These are phyloP conservation scores for Chaetomium tenue DNA, from an alignment of 495 filamentous ascomycete genomes.

Conservation along the genomic window DNA sequence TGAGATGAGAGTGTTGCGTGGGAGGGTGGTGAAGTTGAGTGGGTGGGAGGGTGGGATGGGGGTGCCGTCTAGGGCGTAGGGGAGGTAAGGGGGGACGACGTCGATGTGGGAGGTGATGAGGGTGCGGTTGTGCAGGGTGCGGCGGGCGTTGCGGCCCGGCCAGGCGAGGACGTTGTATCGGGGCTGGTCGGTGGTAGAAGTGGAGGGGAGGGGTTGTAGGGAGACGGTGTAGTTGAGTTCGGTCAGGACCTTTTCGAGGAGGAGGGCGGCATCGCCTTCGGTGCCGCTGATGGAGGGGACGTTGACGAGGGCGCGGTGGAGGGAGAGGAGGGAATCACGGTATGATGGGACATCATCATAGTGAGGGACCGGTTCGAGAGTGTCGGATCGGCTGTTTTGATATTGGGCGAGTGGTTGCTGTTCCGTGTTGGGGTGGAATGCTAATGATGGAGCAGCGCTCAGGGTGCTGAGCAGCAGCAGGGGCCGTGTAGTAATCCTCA, in stretches of 20 bases:
- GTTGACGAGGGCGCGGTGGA: slow-evolving; percentile 74
- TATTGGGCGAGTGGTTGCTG: slow-evolving; percentile 1
- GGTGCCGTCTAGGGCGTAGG: slow-evolving; percentile 50
- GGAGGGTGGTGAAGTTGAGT: slow-evolving; percentile 37
- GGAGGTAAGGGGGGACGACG: slow-evolving; percentile 70
- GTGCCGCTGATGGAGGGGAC: slow-evolving; percentile 72
- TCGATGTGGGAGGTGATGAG: slow-evolving; percentile 76
- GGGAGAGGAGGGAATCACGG: slow-evolving; percentile 58
- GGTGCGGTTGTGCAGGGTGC: slow-evolving; percentile 47
- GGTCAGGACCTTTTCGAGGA: slow-evolving; percentile 65
- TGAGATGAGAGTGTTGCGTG: slow-evolving; percentile 34
- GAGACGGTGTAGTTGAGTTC: slow-evolving; percentile 45
- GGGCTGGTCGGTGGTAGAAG: slow-evolving; percentile 31
- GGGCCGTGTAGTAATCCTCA: slow-evolving; percentile 17
- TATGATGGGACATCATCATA: slow-evolving; percentile 34
- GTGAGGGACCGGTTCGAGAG: neutral
- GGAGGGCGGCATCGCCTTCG: slow-evolving; percentile 67
- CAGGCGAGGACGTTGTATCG: slow-evolving; percentile 79
- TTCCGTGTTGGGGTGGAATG: neutral
- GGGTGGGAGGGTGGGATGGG: slow-evolving; percentile 18
- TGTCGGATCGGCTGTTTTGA: neutral
- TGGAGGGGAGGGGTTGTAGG: slow-evolving; percentile 64
- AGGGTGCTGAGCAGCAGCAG: slow-evolving; percentile 24
- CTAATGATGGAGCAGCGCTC: neutral
- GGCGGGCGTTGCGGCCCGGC: slow-evolving; percentile 38